Base-by-base conservation (phyloP, 2,329 filamentous ascomycete genomes). In the Pseudocercospora fuligena region DNA sequence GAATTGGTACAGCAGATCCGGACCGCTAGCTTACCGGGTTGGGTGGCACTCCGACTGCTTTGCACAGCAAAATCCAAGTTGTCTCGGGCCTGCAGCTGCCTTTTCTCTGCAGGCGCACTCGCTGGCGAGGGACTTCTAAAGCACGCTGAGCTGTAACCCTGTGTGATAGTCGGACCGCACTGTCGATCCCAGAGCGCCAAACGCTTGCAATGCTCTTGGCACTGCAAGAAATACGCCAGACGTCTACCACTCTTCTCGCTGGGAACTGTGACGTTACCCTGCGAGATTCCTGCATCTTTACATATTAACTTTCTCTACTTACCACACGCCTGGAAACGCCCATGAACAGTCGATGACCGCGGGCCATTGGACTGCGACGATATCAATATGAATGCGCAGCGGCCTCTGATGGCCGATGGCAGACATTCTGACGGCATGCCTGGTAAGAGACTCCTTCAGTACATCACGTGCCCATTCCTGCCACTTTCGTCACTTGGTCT, bases 371-470 rank as follows among this genome's bases (percentile, higher is more conserved):
- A n/a, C 40, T 43, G 16, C 23, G 27, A 31, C 27, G 51, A 23
- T 31, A 56, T 21, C 60, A 65, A 5, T 31, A 69, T 71, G 67
- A 67, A 69, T 12, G 23, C 59, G 9, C 65, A 67, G 57, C 60
- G 69, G 27, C 69, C 67, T 51, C 54, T 66, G 51, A 27, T 60
- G 23, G 60, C 65, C 16, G 69, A 71, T 21, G 51, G 31, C 63
- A 60, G 49, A 29, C 25, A 64, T 14, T 46, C 69, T 31, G 49
- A 16, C 25, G 25, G 8, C 43, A 63, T 56, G 49, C 64, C 67
- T 61, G 67, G 68, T 70, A 66, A 68, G 68, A 47, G n/a, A 29
- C 31, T 31, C 62, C 47, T 19, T 27, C 51, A 1, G 49, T 16
- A 2, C 36, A 49, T 64, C 51, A 57, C 57, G 59, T 61, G 36